These are phyloP conservation scores for Marchantia polymorpha DNA, from an alignment of 225 moss, liverwort and hornwort species.

Conservation along the genomic window DNA sequence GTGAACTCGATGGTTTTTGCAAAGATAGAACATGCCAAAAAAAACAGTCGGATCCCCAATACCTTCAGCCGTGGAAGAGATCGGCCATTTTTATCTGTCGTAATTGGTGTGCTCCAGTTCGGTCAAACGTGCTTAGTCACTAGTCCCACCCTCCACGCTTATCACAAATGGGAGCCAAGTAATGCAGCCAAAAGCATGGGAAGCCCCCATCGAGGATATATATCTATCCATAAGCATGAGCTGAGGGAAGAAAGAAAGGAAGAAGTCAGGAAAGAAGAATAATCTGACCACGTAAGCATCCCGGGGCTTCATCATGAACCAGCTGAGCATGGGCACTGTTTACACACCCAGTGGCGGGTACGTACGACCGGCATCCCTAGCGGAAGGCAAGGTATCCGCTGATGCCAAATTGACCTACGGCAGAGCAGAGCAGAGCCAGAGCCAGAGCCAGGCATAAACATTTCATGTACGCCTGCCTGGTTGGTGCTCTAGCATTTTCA, in stretches of 20 bases:
- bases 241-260: not conserved
- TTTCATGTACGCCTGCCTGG: not conserved
- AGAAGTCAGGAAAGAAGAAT: no score
- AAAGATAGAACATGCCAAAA: no score
- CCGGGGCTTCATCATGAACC: not conserved
- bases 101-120: not conserved
- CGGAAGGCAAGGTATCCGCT: not conserved
- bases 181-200: no score
- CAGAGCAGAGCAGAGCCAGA: no score
- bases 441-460: not conserved
- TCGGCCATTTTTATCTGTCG: no score
- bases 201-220: no score
- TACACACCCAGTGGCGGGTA: not conserved
- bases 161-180: not conserved
- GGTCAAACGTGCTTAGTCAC: not conserved
- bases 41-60: not conserved
- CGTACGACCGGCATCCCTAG: not conserved
- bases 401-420: not conserved
- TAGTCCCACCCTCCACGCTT: not conserved
- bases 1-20: no score
- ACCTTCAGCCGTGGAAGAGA: not conserved
- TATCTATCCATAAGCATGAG: not conserved
- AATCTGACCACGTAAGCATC: not conserved
- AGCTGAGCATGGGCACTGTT: not conserved
- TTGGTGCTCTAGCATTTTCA: not conserved